A percentile compares a stretch with the other conserved stretches of the same genome.
phyloP scores from a whole-genome alignment of 176 grass and related monocot genomes.

The Musa itinerans region DNA sequence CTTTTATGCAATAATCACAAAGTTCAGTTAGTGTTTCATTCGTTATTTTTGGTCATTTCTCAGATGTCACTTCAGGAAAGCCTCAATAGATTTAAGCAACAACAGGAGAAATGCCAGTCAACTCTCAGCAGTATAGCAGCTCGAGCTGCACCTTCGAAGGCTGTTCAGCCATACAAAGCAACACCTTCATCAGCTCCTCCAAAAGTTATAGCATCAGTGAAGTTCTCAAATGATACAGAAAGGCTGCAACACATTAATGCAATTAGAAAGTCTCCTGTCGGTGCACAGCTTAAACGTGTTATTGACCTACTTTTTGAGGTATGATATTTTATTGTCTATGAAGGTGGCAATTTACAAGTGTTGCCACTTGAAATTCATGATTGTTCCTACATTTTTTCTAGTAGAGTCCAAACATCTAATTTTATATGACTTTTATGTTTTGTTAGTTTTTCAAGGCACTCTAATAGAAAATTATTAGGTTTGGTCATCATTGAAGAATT shows the following conservation, averaged over 20 bases:
- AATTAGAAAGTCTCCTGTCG: conserved; percentile 70
- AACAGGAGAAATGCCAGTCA: conserved; percentile 73
- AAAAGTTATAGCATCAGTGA: conserved; percentile 38
- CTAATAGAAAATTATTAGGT: too few relatives aligned
- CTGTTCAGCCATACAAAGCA: conserved; percentile 32
- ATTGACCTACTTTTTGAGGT: conserved; percentile 82
- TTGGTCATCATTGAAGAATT: too few relatives aligned
- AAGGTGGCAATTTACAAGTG: not conserved
- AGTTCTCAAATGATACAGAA: conserved; percentile 89
- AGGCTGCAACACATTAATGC: conserved; percentile 79
- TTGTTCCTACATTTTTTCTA: not conserved
- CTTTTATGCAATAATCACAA: too few relatives aligned
- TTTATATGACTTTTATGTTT: not conserved
- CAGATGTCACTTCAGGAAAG: conserved; percentile 79
- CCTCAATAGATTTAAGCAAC: conserved; percentile 81
- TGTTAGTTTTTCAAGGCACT: too few relatives aligned
- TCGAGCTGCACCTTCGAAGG: conserved; percentile 32
- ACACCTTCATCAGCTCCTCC: conserved; percentile 34
- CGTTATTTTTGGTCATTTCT: not conserved
- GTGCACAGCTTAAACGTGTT: conserved; percentile 75
- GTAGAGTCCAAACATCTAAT: not conserved
- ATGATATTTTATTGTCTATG: conserved; percentile 1
- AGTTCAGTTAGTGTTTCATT: too few relatives aligned
- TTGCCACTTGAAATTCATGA: not conserved
- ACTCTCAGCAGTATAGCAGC: conserved; percentile 57